Percentiles rank a stretch among this genome's conserved stretches.
These are phyloP conservation scores for Phyllosticta citribraziliensis DNA, from an alignment of 2,329 filamentous ascomycete genomes.

Conservation along the genomic window DNA sequence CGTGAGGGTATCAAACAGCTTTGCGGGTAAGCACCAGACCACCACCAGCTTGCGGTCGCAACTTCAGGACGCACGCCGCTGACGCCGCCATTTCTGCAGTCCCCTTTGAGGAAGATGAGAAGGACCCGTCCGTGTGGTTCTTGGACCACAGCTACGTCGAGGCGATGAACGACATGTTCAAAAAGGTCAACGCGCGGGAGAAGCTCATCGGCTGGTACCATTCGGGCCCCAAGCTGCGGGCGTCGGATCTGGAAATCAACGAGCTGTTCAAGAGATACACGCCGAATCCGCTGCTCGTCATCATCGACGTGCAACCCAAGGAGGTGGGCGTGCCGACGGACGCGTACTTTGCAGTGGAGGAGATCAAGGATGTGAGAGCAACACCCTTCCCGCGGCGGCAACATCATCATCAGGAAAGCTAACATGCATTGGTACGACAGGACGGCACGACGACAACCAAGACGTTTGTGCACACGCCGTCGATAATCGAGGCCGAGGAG, in stretches of 20 bases:
- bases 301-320: slow-evolving; percentile 97
- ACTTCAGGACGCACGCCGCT: too few species aligned
- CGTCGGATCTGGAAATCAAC: slow-evolving; percentile 97
- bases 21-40: slow-evolving; percentile 59
- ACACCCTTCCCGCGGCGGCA: too few species aligned
- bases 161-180: slow-evolving; percentile 99
- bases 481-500: slow-evolving; percentile 97
- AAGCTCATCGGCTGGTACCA: slow-evolving; percentile 99
- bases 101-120: slow-evolving; percentile 97
- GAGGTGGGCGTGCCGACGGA: slow-evolving; percentile 96
- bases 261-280: slow-evolving; percentile 99
- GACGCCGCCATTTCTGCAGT: slow-evolving; percentile 43
- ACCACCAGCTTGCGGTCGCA: background rate
- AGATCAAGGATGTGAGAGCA: slow-evolving; percentile 91
- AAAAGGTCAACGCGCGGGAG: slow-evolving; percentile 97
- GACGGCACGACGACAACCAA: slow-evolving; percentile 94
- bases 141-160: slow-evolving; percentile 99
- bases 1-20: slow-evolving; percentile 97
- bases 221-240: slow-evolving; percentile 90
- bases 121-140: slow-evolving; percentile 98
- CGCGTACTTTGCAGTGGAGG: slow-evolving; percentile 97
- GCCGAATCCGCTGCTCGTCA: slow-evolving; percentile 89
- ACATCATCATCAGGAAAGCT: too few species aligned
- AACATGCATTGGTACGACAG: slow-evolving; percentile 38
- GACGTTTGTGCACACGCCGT: slow-evolving; percentile 97